A percentile compares a stretch with the other conserved stretches of the same genome.
phyloP scores from a whole-genome alignment of 2,329 filamentous ascomycete species.

The Diaporthe sp. region DNA sequence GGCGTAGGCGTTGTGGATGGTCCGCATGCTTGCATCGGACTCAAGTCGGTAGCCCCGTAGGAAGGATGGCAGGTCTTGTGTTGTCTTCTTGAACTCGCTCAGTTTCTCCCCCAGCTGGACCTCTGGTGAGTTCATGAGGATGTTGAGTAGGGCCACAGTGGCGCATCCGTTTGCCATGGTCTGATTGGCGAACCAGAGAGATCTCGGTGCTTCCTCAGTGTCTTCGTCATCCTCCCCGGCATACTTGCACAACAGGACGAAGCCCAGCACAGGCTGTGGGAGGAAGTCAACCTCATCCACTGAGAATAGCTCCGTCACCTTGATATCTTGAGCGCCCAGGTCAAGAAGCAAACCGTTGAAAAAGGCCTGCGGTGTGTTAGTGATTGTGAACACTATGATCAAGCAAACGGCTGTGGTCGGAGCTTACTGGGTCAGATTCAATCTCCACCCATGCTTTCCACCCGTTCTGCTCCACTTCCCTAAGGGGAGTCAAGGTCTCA shows the following conservation, averaged over 20 bases:
- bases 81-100: conserved; percentile 79
- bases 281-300: conserved; percentile 78
- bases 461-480: conserved; percentile 65
- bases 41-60: conserved; percentile 83
- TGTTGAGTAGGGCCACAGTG: conserved; percentile 92
- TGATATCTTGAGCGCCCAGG: conserved; percentile 81
- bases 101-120: conserved; percentile 80
- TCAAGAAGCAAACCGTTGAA: conserved; percentile 89
- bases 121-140: conserved; percentile 84
- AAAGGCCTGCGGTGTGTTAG: conserved; percentile 68
- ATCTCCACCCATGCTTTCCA: conserved; percentile 87
- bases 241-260: conserved; percentile 91
- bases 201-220: conserved; percentile 67
- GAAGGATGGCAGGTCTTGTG: conserved; percentile 76
- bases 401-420: background rate
- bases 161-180: conserved; percentile 89
- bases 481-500: conserved; percentile 62
- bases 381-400: conserved; percentile 33
- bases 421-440: conserved; percentile 86
- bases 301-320: conserved; percentile 81
- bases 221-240: conserved; percentile 66
- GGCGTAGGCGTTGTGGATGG: conserved; percentile 90
- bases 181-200: conserved; percentile 96
- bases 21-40: conserved; percentile 81
- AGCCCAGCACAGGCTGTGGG: conserved; percentile 82